Percentiles rank a stretch among this genome's conserved stretches.
These are phyloP conservation scores for Spongiforma sp. DNA, from an alignment of 1,284 basidiomycete genomes.

Conservation along the genomic window DNA sequence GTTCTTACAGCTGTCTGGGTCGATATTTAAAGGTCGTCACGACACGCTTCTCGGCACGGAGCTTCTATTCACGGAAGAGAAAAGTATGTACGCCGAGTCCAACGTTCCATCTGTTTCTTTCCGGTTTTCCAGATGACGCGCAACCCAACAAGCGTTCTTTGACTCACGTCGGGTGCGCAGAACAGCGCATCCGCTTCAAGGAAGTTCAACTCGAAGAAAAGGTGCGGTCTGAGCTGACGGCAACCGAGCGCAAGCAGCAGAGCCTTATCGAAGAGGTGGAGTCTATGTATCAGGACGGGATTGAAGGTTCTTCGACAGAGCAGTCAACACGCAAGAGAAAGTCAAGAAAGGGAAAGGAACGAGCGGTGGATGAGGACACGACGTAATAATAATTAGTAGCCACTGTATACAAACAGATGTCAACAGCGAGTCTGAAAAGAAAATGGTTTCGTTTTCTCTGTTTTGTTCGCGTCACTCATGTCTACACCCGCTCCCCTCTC, in stretches of 20 bases:
- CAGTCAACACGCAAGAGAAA: constrained; percentile 27
- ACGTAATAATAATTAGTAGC: neutral
- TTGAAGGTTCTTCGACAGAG: neutral
- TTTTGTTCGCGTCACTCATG: constrained; percentile 31
- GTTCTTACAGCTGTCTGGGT: constrained; percentile 74
- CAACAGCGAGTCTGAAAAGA: constrained; percentile 32
- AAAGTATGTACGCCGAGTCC: constrained; percentile 46
- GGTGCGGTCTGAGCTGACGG: constrained; percentile 7
- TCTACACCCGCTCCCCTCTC: constrained; percentile 35
- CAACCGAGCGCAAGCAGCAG: constrained; percentile 7
- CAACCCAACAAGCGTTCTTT: constrained; percentile 55
- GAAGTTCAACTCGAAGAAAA: constrained; percentile 37
- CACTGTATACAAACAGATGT: constrained; percentile 23
- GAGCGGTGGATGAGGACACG: constrained; percentile 29
- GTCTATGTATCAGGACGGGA: constrained; percentile 29
- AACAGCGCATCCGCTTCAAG: constrained; percentile 65
- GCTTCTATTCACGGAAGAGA: constrained; percentile 67
- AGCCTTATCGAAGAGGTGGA: constrained; percentile 26
- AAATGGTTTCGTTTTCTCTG: constrained; percentile 26
- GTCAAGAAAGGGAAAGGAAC: constrained; percentile 35
- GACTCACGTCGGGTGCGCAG: constrained; percentile 58
- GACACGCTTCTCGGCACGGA: constrained; percentile 73
- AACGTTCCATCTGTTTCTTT: too few species aligned
- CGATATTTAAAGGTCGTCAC: constrained; percentile 70
- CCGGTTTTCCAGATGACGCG: constrained; percentile 38